Conservation (phyloP, 139 green algal genomes). For the Chlamydomonas sp. region DNA sequence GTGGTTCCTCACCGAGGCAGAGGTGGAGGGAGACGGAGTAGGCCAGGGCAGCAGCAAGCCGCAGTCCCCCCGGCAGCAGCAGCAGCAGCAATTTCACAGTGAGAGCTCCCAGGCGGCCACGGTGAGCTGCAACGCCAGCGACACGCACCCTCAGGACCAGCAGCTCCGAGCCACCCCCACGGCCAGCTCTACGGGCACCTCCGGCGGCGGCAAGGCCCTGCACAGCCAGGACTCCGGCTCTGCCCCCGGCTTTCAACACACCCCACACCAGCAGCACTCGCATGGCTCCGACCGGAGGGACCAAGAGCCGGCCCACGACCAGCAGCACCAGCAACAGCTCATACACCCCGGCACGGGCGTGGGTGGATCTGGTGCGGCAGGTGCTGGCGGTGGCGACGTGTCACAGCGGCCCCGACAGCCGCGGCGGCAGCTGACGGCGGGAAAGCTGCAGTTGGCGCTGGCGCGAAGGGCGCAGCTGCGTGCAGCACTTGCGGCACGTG, state of each 20-base stretch:
- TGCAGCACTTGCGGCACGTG: not conserved
- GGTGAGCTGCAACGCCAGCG: too few species aligned
- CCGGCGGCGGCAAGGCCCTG: not conserved
- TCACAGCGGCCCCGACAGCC: not conserved
- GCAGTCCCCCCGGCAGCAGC: not conserved
- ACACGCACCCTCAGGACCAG: not conserved
- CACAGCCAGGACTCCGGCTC: not conserved
- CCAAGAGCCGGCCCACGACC: not conserved
- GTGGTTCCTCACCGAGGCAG: too few species aligned
- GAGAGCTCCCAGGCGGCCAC: too few species aligned
- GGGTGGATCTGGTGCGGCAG: too few species aligned
- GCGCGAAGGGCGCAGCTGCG: constrained; percentile 17
- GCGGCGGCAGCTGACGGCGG: constrained; percentile 17
- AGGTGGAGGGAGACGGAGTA: too few species aligned
- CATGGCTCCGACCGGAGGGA: not conserved
- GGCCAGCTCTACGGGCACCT: not conserved
- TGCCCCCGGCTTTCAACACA: not conserved
- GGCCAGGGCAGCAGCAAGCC: too few species aligned
- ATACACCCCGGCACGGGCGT: not conserved
- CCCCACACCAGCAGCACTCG: not conserved
- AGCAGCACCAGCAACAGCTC: not conserved
- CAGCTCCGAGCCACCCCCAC: not conserved
- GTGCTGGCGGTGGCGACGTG: not conserved
- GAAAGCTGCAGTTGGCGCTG: constrained; percentile 28
- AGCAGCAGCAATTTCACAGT: not conserved